A percentile compares a stretch with the other conserved stretches of the same genome.
phyloP scores from a whole-genome alignment of 768 basidiomycete genomes.

The Trametes meyenii region DNA sequence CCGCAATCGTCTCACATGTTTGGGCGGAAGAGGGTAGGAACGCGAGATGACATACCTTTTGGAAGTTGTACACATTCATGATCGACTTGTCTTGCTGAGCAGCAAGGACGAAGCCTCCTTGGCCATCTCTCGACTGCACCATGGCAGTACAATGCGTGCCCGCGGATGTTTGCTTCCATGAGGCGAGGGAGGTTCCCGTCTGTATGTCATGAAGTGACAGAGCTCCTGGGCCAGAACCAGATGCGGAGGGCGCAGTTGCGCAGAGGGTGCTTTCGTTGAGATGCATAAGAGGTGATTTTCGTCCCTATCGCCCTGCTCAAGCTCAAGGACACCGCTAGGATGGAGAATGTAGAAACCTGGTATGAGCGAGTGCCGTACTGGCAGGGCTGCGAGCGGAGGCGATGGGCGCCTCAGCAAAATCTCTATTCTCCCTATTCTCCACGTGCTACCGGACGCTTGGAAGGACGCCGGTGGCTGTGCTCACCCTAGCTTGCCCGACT shows the following conservation, averaged over 20 bases:
- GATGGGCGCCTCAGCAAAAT: constrained; percentile 1
- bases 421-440: background rate
- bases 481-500: too few relatives aligned
- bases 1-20: constrained; percentile 1
- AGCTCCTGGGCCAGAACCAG: constrained; percentile 56
- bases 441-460: background rate
- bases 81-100: constrained; percentile 89
- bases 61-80: constrained; percentile 89
- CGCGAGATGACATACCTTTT: constrained; percentile 63
- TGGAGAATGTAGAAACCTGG: background rate
- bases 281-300: constrained; percentile 43
- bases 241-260: constrained; percentile 53
- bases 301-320: background rate
- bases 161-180: constrained; percentile 86
- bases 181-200: constrained; percentile 71
- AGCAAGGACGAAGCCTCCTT: constrained; percentile 84
- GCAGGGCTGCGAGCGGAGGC: background rate
- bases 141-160: constrained; percentile 65
- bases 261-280: constrained; percentile 73
- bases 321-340: background rate
- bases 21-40: background rate
- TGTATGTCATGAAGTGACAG: constrained; percentile 83
- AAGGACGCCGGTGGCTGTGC: constrained; percentile 2
- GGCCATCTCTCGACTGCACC: constrained; percentile 65
- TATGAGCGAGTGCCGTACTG: background rate